A percentile compares a stretch with the other conserved stretches of the same genome.
Evolutionary conservation across 2,329 filamentous ascomycete genomes (phyloP).

Genomic region (Colletotrichum sp.): DNA sequence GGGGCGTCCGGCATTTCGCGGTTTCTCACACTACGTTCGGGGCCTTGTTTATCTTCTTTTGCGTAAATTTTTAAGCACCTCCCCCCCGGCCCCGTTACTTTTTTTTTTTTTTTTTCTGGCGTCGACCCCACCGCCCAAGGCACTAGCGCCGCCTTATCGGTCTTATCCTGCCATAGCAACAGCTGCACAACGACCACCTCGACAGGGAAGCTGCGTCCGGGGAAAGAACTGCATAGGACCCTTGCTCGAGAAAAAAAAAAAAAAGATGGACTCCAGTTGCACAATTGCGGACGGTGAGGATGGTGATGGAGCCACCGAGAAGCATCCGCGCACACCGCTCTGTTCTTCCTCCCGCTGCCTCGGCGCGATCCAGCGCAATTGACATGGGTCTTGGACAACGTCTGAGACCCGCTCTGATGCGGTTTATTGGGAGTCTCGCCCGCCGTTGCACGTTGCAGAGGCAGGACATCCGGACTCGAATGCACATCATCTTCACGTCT

Average conservation of each 20-base stretch:
- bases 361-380: neutral
- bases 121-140: conserved; percentile 15
- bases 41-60: no score
- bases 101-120: conserved; percentile 9
- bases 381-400: neutral
- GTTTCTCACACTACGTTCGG: no score
- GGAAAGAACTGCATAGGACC: conserved; percentile 19
- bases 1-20: no score
- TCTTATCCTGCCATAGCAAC: conserved; percentile 21
- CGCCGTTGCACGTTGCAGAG: neutral
- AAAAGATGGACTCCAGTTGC: neutral
- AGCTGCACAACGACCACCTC: conserved; percentile 7
- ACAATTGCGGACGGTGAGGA: conserved; percentile 1
- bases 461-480: neutral
- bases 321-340: conserved; percentile 14
- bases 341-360: neutral
- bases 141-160: conserved; percentile 21
- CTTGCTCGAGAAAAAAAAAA: neutral
- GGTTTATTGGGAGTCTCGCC: neutral
- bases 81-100: no score
- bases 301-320: neutral
- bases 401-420: neutral
- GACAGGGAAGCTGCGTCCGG: conserved; percentile 18
- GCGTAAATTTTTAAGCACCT: no score
- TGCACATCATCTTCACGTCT: neutral